Evolutionary conservation across 257 asterid species (phyloP), one percentile per base, ranked within the genome.

Genomic region (Datura wrightii): DNA sequence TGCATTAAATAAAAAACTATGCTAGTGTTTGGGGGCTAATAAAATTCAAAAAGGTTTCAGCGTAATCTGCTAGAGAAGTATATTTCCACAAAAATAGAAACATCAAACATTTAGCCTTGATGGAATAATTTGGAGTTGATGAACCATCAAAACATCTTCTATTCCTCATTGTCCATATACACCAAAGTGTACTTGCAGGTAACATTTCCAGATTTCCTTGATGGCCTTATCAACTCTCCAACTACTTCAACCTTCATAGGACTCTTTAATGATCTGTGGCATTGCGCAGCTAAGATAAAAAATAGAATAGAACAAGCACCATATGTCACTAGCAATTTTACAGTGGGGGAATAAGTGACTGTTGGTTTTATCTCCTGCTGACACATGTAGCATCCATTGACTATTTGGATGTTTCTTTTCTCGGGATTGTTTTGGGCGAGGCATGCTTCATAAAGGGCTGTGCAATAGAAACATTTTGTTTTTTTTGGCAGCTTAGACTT

Each of bases 151-250:
- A 67, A 37, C 76, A 67, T 37, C 24, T 67, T 67, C 3, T 67
- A 31, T 67, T 67, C 76, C 24, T 67, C 50, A 6, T 37, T 37
- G 76, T 67, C 50, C 50, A 67, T 8, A 15, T 37, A n/a, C 66
- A 59, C 66, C 66, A n/a, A 59, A 59, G n/a, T 2, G 24, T 59
- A 67, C 50, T 37, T 36, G 50, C 76, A 67, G 76, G 50, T 37
- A 37, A 14, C 76, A 67, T 67, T 36, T 37, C 24, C 50, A 37
- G 48, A 66, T 37, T 67, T 37, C 24, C 76, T 67, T 67, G 50
- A 37, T 67, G 76, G 13, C 76, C 50, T 67, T 67, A 67, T 67
- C 76, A 67, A 36, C 70, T 62, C 36, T 62, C 69, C 46, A 65
- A 65, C 46, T 34, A 34, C 44, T 65, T 24, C 50, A 67, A 37